Evolutionary conservation across 345 rosid genomes (phyloP).

Genomic region (Dipteronia sinensis): DNA sequence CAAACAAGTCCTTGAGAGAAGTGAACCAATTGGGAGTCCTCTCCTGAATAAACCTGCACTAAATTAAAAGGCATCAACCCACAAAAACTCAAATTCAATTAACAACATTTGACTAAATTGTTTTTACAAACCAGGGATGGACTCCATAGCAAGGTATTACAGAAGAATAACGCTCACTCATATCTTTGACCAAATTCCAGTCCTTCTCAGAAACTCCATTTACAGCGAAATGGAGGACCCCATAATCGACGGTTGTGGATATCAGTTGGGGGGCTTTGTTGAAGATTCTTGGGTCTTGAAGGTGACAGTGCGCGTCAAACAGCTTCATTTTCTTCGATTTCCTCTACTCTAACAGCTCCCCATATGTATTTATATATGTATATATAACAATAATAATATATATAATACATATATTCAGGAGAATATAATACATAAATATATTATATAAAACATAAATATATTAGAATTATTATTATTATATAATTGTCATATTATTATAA

Average conservation of each 20-base stretch:
- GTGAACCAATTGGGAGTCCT: conserved; percentile 80
- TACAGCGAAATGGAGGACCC: conserved; percentile 69
- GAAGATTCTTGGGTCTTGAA: conserved; percentile 87
- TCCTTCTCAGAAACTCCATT: conserved; percentile 92
- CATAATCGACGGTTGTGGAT: conserved; percentile 56
- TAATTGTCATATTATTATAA: too few relatives aligned
- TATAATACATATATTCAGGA: too few relatives aligned
- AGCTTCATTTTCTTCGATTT: conserved; percentile 46
- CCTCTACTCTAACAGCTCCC: neutral
- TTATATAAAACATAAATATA: too few relatives aligned
- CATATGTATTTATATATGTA: too few relatives aligned
- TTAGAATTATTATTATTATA: too few relatives aligned
- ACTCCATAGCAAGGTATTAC: conserved; percentile 89
- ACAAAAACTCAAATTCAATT: neutral
- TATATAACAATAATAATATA: too few relatives aligned
- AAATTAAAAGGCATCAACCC: neutral
- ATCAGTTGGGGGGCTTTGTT: conserved; percentile 63
- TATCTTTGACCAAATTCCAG: conserved; percentile 78
- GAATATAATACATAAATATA: too few relatives aligned
- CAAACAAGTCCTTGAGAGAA: conserved; percentile 63
- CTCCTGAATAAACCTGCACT: conserved; percentile 58
- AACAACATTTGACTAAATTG: too few relatives aligned
- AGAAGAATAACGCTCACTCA: conserved; percentile 63
- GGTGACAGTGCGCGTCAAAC: conserved; percentile 96
- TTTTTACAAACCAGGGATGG: conserved; percentile 68